Evolutionary conservation across 192 early-diverging fungal genomes (phyloP).

Genomic region (Coemansia sp.): DNA sequence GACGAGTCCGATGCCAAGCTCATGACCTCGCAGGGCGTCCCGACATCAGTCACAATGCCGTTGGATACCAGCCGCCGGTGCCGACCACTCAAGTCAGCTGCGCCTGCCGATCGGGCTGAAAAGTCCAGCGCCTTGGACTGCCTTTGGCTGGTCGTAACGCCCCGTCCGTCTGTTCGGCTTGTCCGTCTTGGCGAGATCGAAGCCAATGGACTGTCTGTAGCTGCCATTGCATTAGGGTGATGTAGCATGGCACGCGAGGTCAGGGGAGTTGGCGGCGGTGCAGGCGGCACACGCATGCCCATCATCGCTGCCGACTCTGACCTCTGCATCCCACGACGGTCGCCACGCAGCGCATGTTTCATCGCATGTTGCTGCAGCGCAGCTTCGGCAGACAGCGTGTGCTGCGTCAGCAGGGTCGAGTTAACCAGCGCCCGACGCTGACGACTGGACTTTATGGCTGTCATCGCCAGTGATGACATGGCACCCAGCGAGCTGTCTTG

Average conservation of each 20-base stretch:
- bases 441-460: constrained; percentile 51
- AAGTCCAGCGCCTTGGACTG: constrained; percentile 7
- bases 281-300: constrained; percentile 14
- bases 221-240: neutral
- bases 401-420: constrained; percentile 49
- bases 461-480: constrained; percentile 44
- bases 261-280: constrained; percentile 28
- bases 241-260: constrained; percentile 1
- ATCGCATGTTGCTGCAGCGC: constrained; percentile 21
- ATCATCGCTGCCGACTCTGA: neutral
- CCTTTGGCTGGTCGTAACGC: neutral
- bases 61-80: constrained; percentile 5
- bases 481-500: constrained; percentile 26
- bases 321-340: constrained; percentile 7
- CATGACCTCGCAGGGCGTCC: constrained; percentile 9
- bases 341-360: constrained; percentile 15
- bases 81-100: neutral
- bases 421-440: constrained; percentile 44
- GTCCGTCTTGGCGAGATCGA: neutral
- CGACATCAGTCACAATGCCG: constrained; percentile 11
- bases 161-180: neutral
- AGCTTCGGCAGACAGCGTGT: constrained; percentile 39
- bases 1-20: constrained; percentile 17
- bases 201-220: neutral
- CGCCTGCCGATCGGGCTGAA: neutral